Percentiles rank a stretch among this genome's conserved stretches.
Conservation (phyloP, 1,284 basidiomycete genomes). For the Heterobasidion irregulare region DNA sequence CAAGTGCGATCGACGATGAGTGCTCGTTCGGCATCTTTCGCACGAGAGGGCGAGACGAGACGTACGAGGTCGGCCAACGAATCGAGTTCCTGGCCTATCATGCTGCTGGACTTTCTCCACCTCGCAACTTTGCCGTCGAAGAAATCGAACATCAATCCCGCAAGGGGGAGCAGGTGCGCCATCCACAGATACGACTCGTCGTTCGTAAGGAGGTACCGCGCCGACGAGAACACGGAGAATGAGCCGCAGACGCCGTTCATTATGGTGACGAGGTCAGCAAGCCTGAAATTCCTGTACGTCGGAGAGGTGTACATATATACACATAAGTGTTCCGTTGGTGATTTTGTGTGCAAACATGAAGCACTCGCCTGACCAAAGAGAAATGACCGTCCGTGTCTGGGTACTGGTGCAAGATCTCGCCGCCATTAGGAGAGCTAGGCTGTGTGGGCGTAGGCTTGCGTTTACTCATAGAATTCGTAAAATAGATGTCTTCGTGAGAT, state of each 20-base stretch:
- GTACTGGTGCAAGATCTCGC: constrained; percentile 67
- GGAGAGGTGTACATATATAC: too few relatives aligned
- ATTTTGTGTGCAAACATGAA: not conserved
- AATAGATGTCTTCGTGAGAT: not conserved
- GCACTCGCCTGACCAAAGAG: constrained; percentile 79
- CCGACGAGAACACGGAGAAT: constrained; percentile 91
- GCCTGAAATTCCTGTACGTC: constrained; percentile 83
- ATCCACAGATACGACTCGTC: constrained; percentile 80
- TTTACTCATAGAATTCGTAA: constrained; percentile 21
- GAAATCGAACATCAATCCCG: constrained; percentile 97
- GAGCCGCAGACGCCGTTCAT: constrained; percentile 99
- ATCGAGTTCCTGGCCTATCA: constrained; percentile 99
- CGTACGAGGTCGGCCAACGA: constrained; percentile 90
- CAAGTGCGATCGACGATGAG: not conserved
- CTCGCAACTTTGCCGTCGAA: constrained; percentile 97
- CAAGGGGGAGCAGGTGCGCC: constrained; percentile 83
- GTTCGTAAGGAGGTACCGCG: constrained; percentile 78
- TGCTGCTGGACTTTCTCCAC: constrained; percentile 91
- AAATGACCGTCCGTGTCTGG: constrained; percentile 88
- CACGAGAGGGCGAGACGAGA: constrained; percentile 6
- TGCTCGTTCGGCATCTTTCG: constrained; percentile 3
- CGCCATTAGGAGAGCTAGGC: constrained; percentile 1
- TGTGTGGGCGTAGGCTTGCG: constrained; percentile 16
- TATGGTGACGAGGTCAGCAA: constrained; percentile 98
- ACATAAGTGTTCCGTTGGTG: not conserved